Base-by-base conservation (phyloP, 2,329 filamentous ascomycete species). In the Aspergillus udagawae region DNA sequence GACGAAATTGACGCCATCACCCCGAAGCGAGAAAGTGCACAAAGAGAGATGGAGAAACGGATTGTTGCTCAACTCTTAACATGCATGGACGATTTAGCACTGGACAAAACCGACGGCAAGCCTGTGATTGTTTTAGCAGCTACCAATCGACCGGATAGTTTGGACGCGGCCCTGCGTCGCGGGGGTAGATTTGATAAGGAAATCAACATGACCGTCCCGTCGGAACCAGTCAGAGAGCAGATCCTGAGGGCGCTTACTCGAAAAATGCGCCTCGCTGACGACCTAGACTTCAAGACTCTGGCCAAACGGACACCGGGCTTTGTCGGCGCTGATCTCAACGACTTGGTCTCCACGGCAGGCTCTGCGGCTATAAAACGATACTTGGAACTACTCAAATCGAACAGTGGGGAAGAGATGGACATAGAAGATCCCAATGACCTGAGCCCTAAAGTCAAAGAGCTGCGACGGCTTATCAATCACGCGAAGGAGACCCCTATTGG, bases 1-100 rank as follows among this genome's bases (percentile, higher is more conserved):
- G 92, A 96, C 64, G 89, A 96, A 65, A 90, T 97, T 53, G 92
- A 99, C 73, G 88, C 89, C 3, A 94, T 97, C 66, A 90, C 92
- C 51, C 90, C 90, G 0, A 96, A 95, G 72, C 82, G 89, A 55
- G 91, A 96, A 61, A 90, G 85, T 54, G 86, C 89, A 1, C 89
- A 94, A 67, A 87, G 89, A 67, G 91, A 96, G 63, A 93, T 95
- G 85, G 92, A 96, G 70, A 90, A 91, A 69, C 82, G 92, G 53
- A 94, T 95, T 60, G 88, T 95, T 12, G 85, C 86, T 0, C 90
- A 96, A 68, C 85, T 97, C 62, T 79, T 91, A 55, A 88, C 89
- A 21, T 95, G 92, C 56, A 95, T 97, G 89, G 89, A 92, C 67
- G 87, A 89, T 55, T 80, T 97, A 44, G 82, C 85, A 41, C 79